Evolutionary conservation across 345 rosid genomes (phyloP), one percentile per base, ranked within the genome.

Genomic region (Linum lewisii): DNA sequence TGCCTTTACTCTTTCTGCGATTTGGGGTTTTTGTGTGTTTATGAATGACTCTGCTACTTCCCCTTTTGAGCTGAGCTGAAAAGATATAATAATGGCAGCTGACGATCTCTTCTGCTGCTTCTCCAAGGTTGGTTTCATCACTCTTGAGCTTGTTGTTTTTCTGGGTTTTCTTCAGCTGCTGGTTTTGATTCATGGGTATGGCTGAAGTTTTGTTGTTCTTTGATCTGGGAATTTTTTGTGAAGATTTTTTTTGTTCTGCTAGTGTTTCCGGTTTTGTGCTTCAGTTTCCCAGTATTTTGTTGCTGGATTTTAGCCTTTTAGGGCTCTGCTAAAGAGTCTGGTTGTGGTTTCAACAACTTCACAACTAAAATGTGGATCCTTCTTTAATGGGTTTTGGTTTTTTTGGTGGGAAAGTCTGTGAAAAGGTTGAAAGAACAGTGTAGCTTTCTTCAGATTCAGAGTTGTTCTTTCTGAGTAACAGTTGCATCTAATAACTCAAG

Each of bases 51-150:
- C 73, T 75, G 58, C 59, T 63, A 77, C 73, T 75, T 57, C 55
- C 45, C 67, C 45, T 59, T 80, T 71, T 76, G 75, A 84, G 78
- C 75, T 84, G 63, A 11, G 34, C 34, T 29, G 34, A 29, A 0
- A 5, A 4, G 34, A 29, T 5, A 5, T 29, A 8, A 29, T 69
- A 21, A 89, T 89, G 99, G 94, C 85, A 10, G 56, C n/a, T 61
- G 95, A 82, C 54, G 88, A 87, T 80, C 79, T 70, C 74, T 76
- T 78, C 75, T 20, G 20, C 56, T 76, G 72, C 79, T 81, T 78
- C 82, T 57, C 79, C 52, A 93, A 87, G 97, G 99, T 93, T 51
- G 50, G 62, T 19, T 51, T 57, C 18, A 10, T 52, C 16, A 21
- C 25, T 29, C 0, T 36, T 0, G 25, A 22, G 56, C 21, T 66